Conservation (phyloP, 2,329 filamentous ascomycete genomes). For the Neurospora sp. region DNA sequence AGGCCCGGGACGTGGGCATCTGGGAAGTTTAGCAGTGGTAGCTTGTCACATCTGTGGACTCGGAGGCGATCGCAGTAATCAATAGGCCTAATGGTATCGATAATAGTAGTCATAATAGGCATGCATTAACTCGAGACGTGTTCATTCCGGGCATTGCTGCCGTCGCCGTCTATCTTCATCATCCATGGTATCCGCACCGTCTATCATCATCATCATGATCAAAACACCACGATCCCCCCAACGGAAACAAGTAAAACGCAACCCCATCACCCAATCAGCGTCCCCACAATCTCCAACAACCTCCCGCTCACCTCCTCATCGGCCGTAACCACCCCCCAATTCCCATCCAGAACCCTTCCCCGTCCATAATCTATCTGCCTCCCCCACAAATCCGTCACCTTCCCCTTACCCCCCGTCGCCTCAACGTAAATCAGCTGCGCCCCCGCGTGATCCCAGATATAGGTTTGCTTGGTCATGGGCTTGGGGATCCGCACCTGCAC, state of each 20-base stretch:
- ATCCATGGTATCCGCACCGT: neutral
- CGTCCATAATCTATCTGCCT: slow-evolving; percentile 13
- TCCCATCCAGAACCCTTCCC: slow-evolving; percentile 11
- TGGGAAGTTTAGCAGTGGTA: neutral
- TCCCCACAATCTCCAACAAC: slow-evolving; percentile 7
- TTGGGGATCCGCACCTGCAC: slow-evolving; percentile 15
- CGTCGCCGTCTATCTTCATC: neutral
- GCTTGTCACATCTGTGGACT: slow-evolving; percentile 9
- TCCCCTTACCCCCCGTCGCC: slow-evolving; percentile 13
- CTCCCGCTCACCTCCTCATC: slow-evolving; percentile 12
- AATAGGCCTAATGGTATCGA: neutral
- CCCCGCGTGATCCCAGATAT: slow-evolving; percentile 16
- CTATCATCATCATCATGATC: neutral
- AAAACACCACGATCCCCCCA: neutral
- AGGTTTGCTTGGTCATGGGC: slow-evolving; percentile 6
- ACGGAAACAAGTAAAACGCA: neutral
- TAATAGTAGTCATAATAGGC: neutral
- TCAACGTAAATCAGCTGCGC: slow-evolving; percentile 18
- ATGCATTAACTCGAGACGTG: neutral
- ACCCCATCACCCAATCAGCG: neutral
- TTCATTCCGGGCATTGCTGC: neutral
- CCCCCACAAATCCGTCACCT: slow-evolving; percentile 14
- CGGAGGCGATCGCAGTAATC: slow-evolving; percentile 3
- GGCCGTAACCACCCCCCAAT: slow-evolving; percentile 15
- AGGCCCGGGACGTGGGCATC: neutral